These are phyloP conservation scores for Lepidium africanum DNA, from an alignment of 345 rosid genomes.

Conservation along the genomic window DNA sequence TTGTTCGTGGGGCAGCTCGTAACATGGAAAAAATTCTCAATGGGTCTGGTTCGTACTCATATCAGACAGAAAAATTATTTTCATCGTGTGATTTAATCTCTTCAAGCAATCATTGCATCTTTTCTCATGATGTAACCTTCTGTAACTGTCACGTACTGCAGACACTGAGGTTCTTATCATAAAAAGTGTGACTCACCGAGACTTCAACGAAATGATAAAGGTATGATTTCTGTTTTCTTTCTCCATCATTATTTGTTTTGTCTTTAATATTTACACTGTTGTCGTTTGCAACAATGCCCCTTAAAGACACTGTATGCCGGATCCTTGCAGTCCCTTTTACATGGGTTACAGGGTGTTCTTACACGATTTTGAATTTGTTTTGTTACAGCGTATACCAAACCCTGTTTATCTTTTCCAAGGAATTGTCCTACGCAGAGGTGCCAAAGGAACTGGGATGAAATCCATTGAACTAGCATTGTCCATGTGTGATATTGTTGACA, in stretches of 20 bases:
- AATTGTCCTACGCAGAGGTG: slow-evolving; percentile 88
- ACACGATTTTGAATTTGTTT: not conserved
- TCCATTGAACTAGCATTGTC: slow-evolving; percentile 91
- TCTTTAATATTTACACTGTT: not conserved
- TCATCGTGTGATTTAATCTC: not conserved
- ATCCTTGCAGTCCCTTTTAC: slow-evolving; percentile 1
- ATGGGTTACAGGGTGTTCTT: not conserved
- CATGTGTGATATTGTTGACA: slow-evolving; percentile 88
- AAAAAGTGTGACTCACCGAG: slow-evolving; percentile 84
- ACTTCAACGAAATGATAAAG: slow-evolving; percentile 91
- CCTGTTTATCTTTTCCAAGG: slow-evolving; percentile 99
- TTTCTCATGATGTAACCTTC: slow-evolving; percentile 8
- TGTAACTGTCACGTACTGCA: slow-evolving; percentile 39
- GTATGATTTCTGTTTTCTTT: slow-evolving; percentile 28
- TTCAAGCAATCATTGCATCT: not conserved
- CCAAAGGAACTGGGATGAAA: slow-evolving; percentile 99
- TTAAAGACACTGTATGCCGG: slow-evolving; percentile 8
- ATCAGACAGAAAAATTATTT: not conserved
- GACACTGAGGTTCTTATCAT: slow-evolving; percentile 89
- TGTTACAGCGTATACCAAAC: slow-evolving; percentile 74
- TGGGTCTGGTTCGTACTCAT: slow-evolving; percentile 58
- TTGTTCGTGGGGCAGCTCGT: slow-evolving; percentile 93
- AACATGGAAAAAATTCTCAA: slow-evolving; percentile 80
- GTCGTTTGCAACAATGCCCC: not conserved
- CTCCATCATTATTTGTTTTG: not conserved